These are phyloP conservation scores for Suillus hirtellus DNA, from an alignment of 768 basidiomycete genomes.

Conservation along the genomic window DNA sequence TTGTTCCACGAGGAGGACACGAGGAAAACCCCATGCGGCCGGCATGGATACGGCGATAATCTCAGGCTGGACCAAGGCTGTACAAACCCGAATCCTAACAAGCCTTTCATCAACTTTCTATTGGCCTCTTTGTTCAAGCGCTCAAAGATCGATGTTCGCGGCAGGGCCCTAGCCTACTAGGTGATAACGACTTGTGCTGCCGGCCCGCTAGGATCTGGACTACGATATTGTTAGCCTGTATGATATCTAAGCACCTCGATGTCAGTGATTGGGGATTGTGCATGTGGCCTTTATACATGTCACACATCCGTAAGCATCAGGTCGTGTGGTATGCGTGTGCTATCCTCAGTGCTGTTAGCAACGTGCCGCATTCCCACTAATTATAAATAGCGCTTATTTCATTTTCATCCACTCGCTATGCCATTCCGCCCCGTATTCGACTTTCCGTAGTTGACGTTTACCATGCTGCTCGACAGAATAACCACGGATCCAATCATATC, in stretches of 20 bases:
- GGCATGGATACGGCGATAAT: conserved; percentile 33
- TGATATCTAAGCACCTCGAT: neutral
- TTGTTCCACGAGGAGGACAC: conserved; percentile 70
- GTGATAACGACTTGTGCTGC: neutral
- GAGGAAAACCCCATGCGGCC: conserved; percentile 46
- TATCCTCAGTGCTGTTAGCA: neutral
- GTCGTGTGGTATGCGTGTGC: neutral
- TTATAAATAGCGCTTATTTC: conserved; percentile 6
- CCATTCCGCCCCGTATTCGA: conserved; percentile 15
- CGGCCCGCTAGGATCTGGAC: too few relatives aligned
- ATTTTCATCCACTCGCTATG: neutral
- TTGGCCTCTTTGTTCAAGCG: neutral
- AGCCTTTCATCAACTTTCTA: neutral
- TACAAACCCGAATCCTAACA: too few relatives aligned
- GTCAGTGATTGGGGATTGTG: neutral
- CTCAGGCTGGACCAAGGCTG: too few relatives aligned
- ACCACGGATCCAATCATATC: conserved; percentile 36
- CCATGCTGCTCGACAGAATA: conserved; percentile 32
- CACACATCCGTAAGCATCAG: neutral
- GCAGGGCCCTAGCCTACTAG: neutral
- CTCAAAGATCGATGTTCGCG: neutral
- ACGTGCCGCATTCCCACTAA: neutral
- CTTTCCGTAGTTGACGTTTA: neutral
- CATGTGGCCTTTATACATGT: neutral
- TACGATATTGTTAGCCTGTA: neutral